A percentile compares a stretch with the other conserved stretches of the same genome.
These are phyloP conservation scores for Vigna angularis DNA, from an alignment of 306 rosid genomes.

Conservation along the genomic window DNA sequence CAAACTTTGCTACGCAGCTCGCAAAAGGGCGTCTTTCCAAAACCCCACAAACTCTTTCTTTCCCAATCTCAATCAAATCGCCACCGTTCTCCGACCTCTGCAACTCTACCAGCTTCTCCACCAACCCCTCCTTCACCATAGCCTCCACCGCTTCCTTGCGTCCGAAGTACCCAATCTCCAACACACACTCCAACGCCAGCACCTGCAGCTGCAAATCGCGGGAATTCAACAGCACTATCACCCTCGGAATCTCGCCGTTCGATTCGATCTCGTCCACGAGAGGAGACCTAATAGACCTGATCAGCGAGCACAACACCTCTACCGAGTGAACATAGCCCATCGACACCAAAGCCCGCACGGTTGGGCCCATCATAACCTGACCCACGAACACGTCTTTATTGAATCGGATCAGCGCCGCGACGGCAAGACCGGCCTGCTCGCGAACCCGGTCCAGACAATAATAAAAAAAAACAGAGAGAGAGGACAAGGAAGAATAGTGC, in stretches of 20 bases:
- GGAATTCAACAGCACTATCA: conserved; percentile 55
- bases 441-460: conserved; percentile 50
- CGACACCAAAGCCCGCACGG: conserved; percentile 53
- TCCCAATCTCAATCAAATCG: conserved; percentile 25
- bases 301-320: conserved; percentile 59
- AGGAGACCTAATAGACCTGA: conserved; percentile 78
- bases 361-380: conserved; percentile 70
- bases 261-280: conserved; percentile 84
- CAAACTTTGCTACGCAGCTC: conserved; percentile 83
- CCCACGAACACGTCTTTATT: conserved; percentile 95
- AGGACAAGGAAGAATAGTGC: too few species aligned
- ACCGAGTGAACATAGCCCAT: conserved; percentile 61
- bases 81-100: conserved; percentile 77
- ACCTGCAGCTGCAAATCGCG: conserved; percentile 50
- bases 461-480: too few species aligned
- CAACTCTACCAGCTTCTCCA: conserved; percentile 72
- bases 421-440: conserved; percentile 59
- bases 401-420: conserved; percentile 67
- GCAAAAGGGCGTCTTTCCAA: conserved; percentile 67
- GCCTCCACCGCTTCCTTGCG: conserved; percentile 90
- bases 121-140: conserved; percentile 71
- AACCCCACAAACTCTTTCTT: background rate
- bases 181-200: conserved; percentile 64
- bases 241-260: conserved; percentile 61
- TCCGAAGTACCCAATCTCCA: conserved; percentile 88